Evolutionary conservation across 495 filamentous ascomycete genomes (phyloP).

Genomic region (Aspergillus nidulans): DNA sequence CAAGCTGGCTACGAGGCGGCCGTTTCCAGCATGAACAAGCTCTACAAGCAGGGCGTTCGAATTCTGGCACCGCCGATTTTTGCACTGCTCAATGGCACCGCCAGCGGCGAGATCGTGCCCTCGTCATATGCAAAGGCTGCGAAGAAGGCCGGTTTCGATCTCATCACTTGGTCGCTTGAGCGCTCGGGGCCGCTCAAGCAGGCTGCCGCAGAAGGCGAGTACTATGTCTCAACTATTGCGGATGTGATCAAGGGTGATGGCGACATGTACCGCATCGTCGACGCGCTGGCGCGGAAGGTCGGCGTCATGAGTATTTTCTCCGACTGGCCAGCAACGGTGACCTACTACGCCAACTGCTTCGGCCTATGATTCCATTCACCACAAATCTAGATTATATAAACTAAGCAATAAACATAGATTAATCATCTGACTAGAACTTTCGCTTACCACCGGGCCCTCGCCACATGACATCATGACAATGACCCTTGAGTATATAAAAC

Average conservation of each 20-base stretch:
- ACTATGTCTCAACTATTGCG: constrained; percentile 50
- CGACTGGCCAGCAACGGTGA: constrained; percentile 59
- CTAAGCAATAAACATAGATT: background rate
- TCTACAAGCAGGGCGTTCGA: constrained; percentile 13
- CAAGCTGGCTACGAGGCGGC: constrained; percentile 39
- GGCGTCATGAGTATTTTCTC: constrained; percentile 54
- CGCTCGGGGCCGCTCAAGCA: constrained; percentile 50
- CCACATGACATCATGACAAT: constrained; percentile 7
- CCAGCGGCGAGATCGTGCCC: constrained; percentile 16
- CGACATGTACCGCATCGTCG: constrained; percentile 53
- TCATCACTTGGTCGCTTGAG: constrained; percentile 61
- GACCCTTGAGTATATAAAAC: background rate
- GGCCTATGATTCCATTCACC: constrained; percentile 20
- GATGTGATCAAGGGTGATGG: constrained; percentile 52
- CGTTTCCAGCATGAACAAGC: constrained; percentile 18
- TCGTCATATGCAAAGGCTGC: constrained; percentile 37
- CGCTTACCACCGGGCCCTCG: background rate
- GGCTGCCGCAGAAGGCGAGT: constrained; percentile 36
- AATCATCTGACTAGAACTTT: background rate
- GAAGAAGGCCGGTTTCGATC: constrained; percentile 49
- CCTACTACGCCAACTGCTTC: constrained; percentile 61
- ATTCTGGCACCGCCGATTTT: constrained; percentile 20
- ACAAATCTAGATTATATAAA: background rate
- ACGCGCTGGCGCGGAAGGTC: constrained; percentile 54
- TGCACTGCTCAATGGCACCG: constrained; percentile 15